These are phyloP conservation scores for Rhizoctonia solani DNA, from an alignment of 1,284 basidiomycete genomes.

Conservation along the genomic window DNA sequence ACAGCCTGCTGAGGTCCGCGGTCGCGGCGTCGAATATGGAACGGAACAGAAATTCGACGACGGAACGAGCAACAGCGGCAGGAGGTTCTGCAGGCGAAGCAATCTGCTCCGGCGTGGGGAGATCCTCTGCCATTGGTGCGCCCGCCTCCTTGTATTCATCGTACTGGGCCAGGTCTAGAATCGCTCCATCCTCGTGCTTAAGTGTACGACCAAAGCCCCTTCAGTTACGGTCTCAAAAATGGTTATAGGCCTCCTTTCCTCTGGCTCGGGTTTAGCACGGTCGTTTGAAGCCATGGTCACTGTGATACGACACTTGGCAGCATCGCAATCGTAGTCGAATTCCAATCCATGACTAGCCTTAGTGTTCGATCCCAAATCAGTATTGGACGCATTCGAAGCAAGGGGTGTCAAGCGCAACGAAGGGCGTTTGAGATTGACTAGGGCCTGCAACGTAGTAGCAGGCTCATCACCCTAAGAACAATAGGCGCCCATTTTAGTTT, in stretches of 20 bases:
- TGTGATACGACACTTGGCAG: slow-evolving; percentile 72
- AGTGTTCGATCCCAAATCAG: slow-evolving; percentile 46
- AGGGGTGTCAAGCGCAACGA: slow-evolving; percentile 73
- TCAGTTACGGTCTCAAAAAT: slow-evolving; percentile 75
- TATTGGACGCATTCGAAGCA: slow-evolving; percentile 40
- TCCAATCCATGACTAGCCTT: slow-evolving; percentile 67
- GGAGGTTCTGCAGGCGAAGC: slow-evolving; percentile 26
- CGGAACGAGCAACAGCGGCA: slow-evolving; percentile 40
- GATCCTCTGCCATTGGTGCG: slow-evolving; percentile 39
- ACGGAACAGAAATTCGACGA: slow-evolving; percentile 63
- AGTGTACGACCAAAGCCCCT: slow-evolving; percentile 77
- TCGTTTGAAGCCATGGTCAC: slow-evolving; percentile 53
- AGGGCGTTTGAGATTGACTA: slow-evolving; percentile 89
- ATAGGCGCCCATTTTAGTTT: background rate
- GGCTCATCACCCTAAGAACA: slow-evolving; percentile 50
- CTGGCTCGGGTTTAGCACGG: slow-evolving; percentile 49
- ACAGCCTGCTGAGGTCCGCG: slow-evolving; percentile 52
- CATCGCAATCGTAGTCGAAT: slow-evolving; percentile 88
- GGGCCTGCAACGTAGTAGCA: slow-evolving; percentile 86
- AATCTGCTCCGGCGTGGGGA: slow-evolving; percentile 35
- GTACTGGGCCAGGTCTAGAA: slow-evolving; percentile 70
- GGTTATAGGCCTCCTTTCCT: slow-evolving; percentile 51
- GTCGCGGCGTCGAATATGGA: slow-evolving; percentile 58
- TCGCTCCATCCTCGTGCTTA: slow-evolving; percentile 71
- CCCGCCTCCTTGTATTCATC: slow-evolving; percentile 47